Conservation (phyloP, 1,139 yeast genomes). For the Saccharomyces hybrid region DNA sequence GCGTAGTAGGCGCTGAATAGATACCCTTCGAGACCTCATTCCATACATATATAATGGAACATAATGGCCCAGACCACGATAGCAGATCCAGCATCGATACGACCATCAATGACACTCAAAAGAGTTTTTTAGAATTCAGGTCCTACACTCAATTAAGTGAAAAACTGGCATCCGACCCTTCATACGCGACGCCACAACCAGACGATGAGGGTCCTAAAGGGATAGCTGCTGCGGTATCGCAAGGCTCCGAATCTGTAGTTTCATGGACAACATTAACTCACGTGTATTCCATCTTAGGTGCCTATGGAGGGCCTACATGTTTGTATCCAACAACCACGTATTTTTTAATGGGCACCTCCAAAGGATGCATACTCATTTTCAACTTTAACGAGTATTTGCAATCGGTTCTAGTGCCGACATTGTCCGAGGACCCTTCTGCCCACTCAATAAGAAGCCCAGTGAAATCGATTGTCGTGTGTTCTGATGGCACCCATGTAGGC, state of each 20-base stretch:
- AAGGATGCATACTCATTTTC: slow-evolving; percentile 26
- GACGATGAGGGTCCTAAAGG: background rate
- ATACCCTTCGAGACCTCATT: background rate
- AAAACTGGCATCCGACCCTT: background rate
- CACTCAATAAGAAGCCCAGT: slow-evolving; percentile 6
- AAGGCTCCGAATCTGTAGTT: slow-evolving; percentile 6
- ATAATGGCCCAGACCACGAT: slow-evolving; percentile 7
- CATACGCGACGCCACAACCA: background rate
- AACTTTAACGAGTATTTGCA: slow-evolving; percentile 25
- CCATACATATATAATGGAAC: slow-evolving; percentile 7
- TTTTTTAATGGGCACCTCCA: slow-evolving; percentile 27
- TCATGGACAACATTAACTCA: slow-evolving; percentile 23
- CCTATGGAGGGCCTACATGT: slow-evolving; percentile 28
- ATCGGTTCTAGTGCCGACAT: slow-evolving; percentile 19
- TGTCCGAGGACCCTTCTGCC: slow-evolving; percentile 4
- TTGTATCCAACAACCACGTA: slow-evolving; percentile 22
- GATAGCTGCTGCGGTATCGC: background rate
- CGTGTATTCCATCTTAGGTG: slow-evolving; percentile 21
- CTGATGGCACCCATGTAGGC: slow-evolving; percentile 45
- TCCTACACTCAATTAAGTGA: slow-evolving; percentile 8
- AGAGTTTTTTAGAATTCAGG: slow-evolving; percentile 10
- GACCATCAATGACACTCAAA: slow-evolving; percentile 4
- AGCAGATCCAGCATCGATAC: slow-evolving; percentile 5
- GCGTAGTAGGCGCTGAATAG: background rate
- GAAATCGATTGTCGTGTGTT: slow-evolving; percentile 37